Percentiles rank a stretch among this genome's conserved stretches.
phyloP scores from a whole-genome alignment of 257 asterid genomes.

The Nicotiana obtusifolia region DNA sequence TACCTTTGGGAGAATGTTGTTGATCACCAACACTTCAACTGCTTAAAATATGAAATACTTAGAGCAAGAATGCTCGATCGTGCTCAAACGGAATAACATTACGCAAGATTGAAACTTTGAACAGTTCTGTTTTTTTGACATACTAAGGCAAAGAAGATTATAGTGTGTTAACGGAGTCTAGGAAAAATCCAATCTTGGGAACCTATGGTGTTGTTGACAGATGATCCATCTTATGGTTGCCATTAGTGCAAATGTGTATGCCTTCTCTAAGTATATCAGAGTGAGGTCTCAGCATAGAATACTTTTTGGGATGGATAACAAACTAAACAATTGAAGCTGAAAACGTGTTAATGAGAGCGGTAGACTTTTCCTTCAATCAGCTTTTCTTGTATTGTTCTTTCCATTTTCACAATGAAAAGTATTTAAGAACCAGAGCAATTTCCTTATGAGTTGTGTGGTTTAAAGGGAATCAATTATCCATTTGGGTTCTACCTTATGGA shows the following conservation, averaged over 20 bases:
- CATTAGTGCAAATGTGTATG: not conserved
- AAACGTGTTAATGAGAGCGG: not conserved
- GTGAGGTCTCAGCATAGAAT: not conserved
- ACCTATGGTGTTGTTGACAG: not conserved
- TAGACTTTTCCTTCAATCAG: not conserved
- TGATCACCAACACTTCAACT: not conserved
- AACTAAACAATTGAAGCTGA: not conserved
- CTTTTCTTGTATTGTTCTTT: not conserved
- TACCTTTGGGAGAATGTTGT: not conserved
- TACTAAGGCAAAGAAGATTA: not conserved
- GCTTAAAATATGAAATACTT: not conserved
- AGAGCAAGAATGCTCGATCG: not conserved
- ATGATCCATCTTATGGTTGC: not conserved
- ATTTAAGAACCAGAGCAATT: not conserved
- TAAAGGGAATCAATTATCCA: not conserved
- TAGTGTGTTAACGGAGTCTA: not conserved
- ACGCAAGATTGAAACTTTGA: not conserved
- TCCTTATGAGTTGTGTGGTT: not conserved
- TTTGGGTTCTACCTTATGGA: not conserved
- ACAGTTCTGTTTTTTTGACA: not conserved
- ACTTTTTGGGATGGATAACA: not conserved
- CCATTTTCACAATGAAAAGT: not conserved
- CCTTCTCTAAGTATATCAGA: not conserved
- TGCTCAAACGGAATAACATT: not conserved
- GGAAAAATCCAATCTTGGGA: not conserved